A percentile compares a stretch with the other conserved stretches of the same genome.
Conservation (phyloP, 805 yeast species). For the Ogataea angusta region DNA sequence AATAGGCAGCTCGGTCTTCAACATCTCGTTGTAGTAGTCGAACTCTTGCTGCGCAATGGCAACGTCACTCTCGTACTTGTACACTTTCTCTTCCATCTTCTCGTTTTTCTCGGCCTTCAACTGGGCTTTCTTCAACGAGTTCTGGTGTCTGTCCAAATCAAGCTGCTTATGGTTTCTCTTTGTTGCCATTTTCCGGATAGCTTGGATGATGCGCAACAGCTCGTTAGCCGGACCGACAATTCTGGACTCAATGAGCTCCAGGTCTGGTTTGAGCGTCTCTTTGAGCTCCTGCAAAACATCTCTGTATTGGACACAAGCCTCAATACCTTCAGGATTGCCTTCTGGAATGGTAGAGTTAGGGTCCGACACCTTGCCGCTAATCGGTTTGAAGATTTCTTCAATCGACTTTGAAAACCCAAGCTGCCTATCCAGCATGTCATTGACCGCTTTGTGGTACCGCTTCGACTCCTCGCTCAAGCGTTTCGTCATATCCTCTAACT, state of each 20-base stretch:
- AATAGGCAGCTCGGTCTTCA: constrained; percentile 85
- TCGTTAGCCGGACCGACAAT: constrained; percentile 92
- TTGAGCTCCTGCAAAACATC: constrained; percentile 85
- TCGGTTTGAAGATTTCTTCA: constrained; percentile 95
- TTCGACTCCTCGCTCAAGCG: constrained; percentile 86
- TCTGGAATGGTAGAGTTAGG: constrained; percentile 84
- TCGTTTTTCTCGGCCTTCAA: constrained; percentile 78
- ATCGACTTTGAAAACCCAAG: constrained; percentile 93
- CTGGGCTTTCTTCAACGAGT: constrained; percentile 67
- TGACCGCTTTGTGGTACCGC: constrained; percentile 86
- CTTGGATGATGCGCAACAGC: constrained; percentile 71
- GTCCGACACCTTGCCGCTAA: constrained; percentile 86
- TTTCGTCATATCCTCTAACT: constrained; percentile 85
- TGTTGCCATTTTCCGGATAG: constrained; percentile 88
- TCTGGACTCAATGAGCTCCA: constrained; percentile 86
- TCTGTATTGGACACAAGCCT: constrained; percentile 89
- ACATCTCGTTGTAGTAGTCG: constrained; percentile 92
- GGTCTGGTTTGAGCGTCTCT: constrained; percentile 83
- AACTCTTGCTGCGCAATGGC: constrained; percentile 92
- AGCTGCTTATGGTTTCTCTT: constrained; percentile 94
- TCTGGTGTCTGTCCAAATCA: constrained; percentile 84
- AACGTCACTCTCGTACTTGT: constrained; percentile 84
- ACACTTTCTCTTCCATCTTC: constrained; percentile 89
- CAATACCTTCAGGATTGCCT: constrained; percentile 95
- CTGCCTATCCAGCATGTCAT: constrained; percentile 90